Evolutionary conservation across 345 rosid genomes (phyloP).

Genomic region (Cochlearia excelsa): DNA sequence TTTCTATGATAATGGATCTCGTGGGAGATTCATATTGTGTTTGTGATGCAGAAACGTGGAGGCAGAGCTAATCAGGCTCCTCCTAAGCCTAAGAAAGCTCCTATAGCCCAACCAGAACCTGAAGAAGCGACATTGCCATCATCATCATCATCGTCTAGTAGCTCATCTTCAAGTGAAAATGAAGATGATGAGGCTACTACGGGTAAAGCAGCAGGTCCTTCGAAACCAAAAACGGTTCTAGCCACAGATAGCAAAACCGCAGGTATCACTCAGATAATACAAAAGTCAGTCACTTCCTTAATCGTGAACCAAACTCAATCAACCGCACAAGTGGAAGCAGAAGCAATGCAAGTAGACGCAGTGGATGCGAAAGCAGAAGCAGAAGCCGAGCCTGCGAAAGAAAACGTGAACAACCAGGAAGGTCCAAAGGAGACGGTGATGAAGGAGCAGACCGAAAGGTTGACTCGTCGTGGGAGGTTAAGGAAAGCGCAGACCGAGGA

Average conservation of each 20-base stretch:
- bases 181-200: slow-evolving; percentile 38
- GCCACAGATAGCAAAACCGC: slow-evolving; percentile 29
- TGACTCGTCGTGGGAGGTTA: slow-evolving; percentile 43
- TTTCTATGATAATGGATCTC: no score
- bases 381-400: slow-evolving; percentile 35
- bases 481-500: slow-evolving; percentile 53
- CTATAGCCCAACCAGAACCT: slow-evolving; percentile 33
- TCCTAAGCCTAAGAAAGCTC: slow-evolving; percentile 42
- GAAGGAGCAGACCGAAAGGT: slow-evolving; percentile 43
- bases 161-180: slow-evolving; percentile 67
- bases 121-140: slow-evolving; percentile 65
- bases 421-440: slow-evolving; percentile 50
- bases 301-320: slow-evolving; percentile 36
- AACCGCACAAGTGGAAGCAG: slow-evolving; percentile 39
- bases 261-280: slow-evolving; percentile 35
- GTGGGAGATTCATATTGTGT: slow-evolving; percentile 3
- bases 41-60: slow-evolving; percentile 42
- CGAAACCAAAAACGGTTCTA: slow-evolving; percentile 35
- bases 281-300: slow-evolving; percentile 43
- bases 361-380: slow-evolving; percentile 39
- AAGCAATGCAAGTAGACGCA: slow-evolving; percentile 48
- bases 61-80: slow-evolving; percentile 44
- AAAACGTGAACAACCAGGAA: slow-evolving; percentile 34
- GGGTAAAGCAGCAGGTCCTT: slow-evolving; percentile 41
- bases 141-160: slow-evolving; percentile 39